Percentiles rank a stretch among this genome's conserved stretches.
These are phyloP conservation scores for Clohesyomyces aquaticus DNA, from an alignment of 495 filamentous ascomycete genomes.

Conservation along the genomic window DNA sequence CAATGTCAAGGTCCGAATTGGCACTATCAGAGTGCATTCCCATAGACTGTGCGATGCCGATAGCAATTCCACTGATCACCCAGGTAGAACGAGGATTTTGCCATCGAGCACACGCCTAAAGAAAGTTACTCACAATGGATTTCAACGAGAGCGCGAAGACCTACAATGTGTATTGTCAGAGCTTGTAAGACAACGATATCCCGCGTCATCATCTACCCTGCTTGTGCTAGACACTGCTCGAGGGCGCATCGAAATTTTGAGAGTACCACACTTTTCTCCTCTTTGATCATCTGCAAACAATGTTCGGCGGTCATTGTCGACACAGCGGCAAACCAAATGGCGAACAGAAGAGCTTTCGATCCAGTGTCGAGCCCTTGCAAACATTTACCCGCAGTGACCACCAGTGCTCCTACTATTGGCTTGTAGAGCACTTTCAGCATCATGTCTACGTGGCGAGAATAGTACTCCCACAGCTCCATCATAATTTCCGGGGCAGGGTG, in stretches of 20 bases:
- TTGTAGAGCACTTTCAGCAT: constrained; percentile 32
- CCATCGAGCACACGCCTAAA: constrained; percentile 6
- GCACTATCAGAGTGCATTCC: constrained; percentile 27
- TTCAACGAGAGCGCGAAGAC: background rate
- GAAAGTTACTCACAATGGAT: background rate
- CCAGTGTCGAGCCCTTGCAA: background rate
- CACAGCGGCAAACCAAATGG: constrained; percentile 27
- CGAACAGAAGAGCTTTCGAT: constrained; percentile 17
- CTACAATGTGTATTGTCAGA: constrained; percentile 22
- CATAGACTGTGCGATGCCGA: constrained; percentile 27
- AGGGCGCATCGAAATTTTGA: constrained; percentile 18
- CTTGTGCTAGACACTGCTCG: constrained; percentile 14
- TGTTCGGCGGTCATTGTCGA: constrained; percentile 22
- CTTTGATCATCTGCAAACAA: constrained; percentile 10
- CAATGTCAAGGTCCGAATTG: background rate
- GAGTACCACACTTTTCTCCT: constrained; percentile 13
- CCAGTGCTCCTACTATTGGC: constrained; percentile 12
- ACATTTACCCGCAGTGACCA: constrained; percentile 1
- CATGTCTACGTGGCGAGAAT: constrained; percentile 17
- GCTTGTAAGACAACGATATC: constrained; percentile 23
- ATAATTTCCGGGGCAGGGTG: constrained; percentile 20
- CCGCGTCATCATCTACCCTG: constrained; percentile 28
- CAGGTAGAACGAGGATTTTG: constrained; percentile 24
- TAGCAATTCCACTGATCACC: constrained; percentile 26
- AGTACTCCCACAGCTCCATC: constrained; percentile 26